Percentiles rank a stretch among this genome's conserved stretches.
Conservation (phyloP, 805 yeast species). For the Clavispora vitiphila region DNA sequence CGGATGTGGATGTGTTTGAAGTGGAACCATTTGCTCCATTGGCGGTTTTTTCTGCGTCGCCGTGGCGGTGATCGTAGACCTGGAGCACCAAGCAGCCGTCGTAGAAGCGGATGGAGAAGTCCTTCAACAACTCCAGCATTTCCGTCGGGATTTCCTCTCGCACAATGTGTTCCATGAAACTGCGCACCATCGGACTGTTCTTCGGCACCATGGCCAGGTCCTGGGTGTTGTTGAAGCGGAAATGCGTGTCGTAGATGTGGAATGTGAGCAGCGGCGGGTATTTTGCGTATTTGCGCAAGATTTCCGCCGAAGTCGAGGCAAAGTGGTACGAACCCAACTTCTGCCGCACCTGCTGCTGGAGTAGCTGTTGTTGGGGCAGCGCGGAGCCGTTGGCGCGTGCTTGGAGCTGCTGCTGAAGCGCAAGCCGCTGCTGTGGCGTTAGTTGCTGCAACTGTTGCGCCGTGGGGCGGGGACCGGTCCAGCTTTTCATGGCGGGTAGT, state of each 20-base stretch:
- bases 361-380: slow-evolving; percentile 16
- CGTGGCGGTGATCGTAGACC: slow-evolving; percentile 76
- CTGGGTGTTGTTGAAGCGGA: slow-evolving; percentile 79
- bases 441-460: slow-evolving; percentile 1
- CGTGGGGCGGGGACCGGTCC: slow-evolving; percentile 1
- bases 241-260: slow-evolving; percentile 89
- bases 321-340: slow-evolving; percentile 43
- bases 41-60: neutral
- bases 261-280: slow-evolving; percentile 79
- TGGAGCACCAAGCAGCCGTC: slow-evolving; percentile 88
- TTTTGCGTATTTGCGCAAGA: slow-evolving; percentile 70
- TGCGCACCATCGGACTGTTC: slow-evolving; percentile 69
- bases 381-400: slow-evolving; percentile 1
- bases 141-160: slow-evolving; percentile 84
- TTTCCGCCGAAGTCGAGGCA: slow-evolving; percentile 66
- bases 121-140: slow-evolving; percentile 82
- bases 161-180: slow-evolving; percentile 74
- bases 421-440: slow-evolving; percentile 2
- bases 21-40: neutral
- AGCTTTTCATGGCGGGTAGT: neutral
- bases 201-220: slow-evolving; percentile 79
- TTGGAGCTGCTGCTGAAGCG: slow-evolving; percentile 6
- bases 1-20: neutral
- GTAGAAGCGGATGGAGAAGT: slow-evolving; percentile 76
- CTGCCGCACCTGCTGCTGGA: slow-evolving; percentile 20